Conservation (phyloP, 176 grass and related monocot species). For the Tillandsia fasciculata region DNA sequence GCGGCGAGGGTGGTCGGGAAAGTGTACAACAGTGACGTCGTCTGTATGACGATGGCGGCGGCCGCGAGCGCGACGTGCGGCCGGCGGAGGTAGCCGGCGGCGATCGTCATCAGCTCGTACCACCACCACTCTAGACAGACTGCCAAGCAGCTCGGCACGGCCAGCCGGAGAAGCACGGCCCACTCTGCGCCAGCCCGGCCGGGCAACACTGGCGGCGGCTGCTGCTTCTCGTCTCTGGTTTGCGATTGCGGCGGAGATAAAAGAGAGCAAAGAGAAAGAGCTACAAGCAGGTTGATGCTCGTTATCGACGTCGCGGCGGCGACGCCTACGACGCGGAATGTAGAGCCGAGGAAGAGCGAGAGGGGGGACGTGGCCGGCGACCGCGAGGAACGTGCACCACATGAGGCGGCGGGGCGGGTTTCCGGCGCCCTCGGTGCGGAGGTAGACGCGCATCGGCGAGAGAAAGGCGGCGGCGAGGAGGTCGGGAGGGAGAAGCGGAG, state of each 20-base stretch:
- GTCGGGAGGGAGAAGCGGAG: conserved; percentile 13
- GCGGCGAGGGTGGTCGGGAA: conserved; percentile 13
- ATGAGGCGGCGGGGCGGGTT: neutral
- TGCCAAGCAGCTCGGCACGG: conserved; percentile 15
- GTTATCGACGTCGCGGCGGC: conserved; percentile 8
- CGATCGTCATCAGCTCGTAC: conserved; percentile 18
- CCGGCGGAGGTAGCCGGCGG: conserved; percentile 11
- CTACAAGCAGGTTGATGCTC: conserved; percentile 8
- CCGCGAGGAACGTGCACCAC: conserved; percentile 19
- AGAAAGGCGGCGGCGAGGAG: conserved; percentile 15
- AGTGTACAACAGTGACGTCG: conserved; percentile 11
- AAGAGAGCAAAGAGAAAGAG: neutral
- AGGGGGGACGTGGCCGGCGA: conserved; percentile 16
- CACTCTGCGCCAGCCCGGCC: conserved; percentile 2
- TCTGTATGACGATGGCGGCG: conserved; percentile 24
- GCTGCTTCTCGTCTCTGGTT: neutral
- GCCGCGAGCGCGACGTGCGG: neutral
- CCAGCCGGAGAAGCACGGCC: conserved; percentile 12
- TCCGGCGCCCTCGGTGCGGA: conserved; percentile 11
- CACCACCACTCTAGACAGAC: conserved; percentile 27
- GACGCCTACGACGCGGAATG: conserved; percentile 10
- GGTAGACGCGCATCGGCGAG: conserved; percentile 13
- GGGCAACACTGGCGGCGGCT: neutral
- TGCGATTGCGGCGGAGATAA: neutral
- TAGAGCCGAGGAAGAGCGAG: conserved; percentile 6